Base-by-base conservation (phyloP, 257 asterid genomes). In the Ballota nigra region DNA sequence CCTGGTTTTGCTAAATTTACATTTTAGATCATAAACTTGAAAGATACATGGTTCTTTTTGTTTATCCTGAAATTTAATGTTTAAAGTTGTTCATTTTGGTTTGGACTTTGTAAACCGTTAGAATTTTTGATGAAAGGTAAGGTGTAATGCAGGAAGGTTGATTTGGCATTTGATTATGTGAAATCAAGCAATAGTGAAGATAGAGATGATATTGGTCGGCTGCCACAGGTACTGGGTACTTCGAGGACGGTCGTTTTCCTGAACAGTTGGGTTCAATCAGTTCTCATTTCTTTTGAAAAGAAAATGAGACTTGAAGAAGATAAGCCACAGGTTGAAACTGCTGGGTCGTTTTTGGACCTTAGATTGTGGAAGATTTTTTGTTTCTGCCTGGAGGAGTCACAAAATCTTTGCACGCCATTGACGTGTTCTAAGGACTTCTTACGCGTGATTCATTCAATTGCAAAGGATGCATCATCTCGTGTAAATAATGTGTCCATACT, bases 321-420 rank as follows among this genome's bases (percentile, higher is more conserved):
- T 43, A 77, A 70, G 38, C 47, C 45, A 33, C 76, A 74, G 70
- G 60, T 43, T 69, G 84, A 70, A 77, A 77, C 78, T 68, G 40
- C 81, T 57, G 89, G 79, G 33, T 79, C 83, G 6, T 76, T 83
- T 73, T 84, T 84, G 81, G 96, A 93, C 78, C 58, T 63, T 56
- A 91, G 87, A 68, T 89, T 91, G 78, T 94, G 97, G 98, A 77
- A 75, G 63, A 76, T 94, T 73, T 78, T 91, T 34, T 88, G 71
- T 45, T 94, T 89, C 85, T 87, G 96, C 82, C 73, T 94, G 87
- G 88, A 87, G 86, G 92, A 89, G 78, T 85, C 91, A 22, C 77
- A 80, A 53, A 82, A 84, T n/a, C 82, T 77, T 19, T 76, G 78
- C 36, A 49, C 81, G 18, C 72, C 88, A 55, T 79, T 91, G 84